Conservation (phyloP, 1,284 basidiomycete genomes). For the Schizopora paradoxa region DNA sequence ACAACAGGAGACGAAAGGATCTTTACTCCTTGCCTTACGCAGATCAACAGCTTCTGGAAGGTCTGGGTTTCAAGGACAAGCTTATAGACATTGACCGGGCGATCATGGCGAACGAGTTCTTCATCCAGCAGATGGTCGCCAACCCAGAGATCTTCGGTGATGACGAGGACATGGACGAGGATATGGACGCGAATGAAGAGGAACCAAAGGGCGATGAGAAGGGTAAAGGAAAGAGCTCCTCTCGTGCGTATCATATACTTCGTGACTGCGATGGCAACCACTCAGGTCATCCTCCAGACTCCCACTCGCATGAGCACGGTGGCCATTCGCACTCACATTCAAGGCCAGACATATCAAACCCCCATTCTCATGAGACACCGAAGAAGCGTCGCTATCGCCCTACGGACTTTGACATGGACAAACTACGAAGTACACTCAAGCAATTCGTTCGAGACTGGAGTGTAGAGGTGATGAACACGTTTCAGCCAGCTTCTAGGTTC, state of each 20-base stretch:
- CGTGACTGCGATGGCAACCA: not conserved
- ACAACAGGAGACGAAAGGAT: constrained; percentile 71
- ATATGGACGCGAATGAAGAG: constrained; percentile 16
- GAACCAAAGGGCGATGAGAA: not conserved
- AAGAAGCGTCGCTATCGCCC: constrained; percentile 38
- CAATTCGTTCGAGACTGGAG: constrained; percentile 93
- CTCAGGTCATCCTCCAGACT: constrained; percentile 17
- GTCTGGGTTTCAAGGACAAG: constrained; percentile 62
- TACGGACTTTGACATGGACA: constrained; percentile 76
- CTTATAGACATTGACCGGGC: constrained; percentile 63
- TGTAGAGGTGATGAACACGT: constrained; percentile 47
- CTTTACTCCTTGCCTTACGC: constrained; percentile 52
- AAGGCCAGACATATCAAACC: constrained; percentile 24
- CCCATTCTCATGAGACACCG: constrained; percentile 19
- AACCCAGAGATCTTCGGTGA: constrained; percentile 70
- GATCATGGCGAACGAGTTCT: constrained; percentile 65
- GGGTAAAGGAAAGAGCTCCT: not conserved
- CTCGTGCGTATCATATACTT: too few relatives aligned
- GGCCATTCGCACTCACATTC: constrained; percentile 27
- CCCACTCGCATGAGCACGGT: constrained; percentile 21
- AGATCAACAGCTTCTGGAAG: constrained; percentile 57
- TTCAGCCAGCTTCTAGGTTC: constrained; percentile 10
- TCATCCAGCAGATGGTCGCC: constrained; percentile 59
- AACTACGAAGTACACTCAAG: constrained; percentile 82
- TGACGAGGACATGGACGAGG: constrained; percentile 29